Percentiles rank a stretch among this genome's conserved stretches.
These are phyloP conservation scores for Annulohypoxylon maeteangense DNA, from an alignment of 495 filamentous ascomycete species.

Conservation along the genomic window DNA sequence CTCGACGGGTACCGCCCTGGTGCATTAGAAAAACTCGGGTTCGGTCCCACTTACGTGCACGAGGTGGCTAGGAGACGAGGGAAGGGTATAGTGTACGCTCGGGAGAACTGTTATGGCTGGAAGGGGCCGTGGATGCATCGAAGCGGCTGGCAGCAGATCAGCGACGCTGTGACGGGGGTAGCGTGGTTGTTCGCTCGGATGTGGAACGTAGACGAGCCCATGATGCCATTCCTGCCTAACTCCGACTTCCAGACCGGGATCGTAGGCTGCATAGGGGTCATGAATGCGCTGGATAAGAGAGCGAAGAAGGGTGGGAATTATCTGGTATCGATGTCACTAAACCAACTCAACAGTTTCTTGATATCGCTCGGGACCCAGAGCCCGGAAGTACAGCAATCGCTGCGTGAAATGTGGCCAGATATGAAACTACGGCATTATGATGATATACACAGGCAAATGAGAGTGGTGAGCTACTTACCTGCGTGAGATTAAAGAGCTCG, in stretches of 20 bases:
- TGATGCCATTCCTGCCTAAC: slow-evolving; percentile 72
- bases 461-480: slow-evolving; percentile 35
- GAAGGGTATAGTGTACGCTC: slow-evolving; percentile 60
- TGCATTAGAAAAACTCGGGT: slow-evolving; percentile 62
- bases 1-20: slow-evolving; percentile 67
- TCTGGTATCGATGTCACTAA: slow-evolving; percentile 64
- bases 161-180: slow-evolving; percentile 60
- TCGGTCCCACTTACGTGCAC: slow-evolving; percentile 60
- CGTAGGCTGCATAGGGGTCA: slow-evolving; percentile 65
- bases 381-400: slow-evolving; percentile 29
- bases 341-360: slow-evolving; percentile 70
- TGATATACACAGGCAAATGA: slow-evolving; percentile 46
- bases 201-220: slow-evolving; percentile 66
- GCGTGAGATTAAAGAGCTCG: not conserved
- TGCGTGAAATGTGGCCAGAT: slow-evolving; percentile 43
- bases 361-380: slow-evolving; percentile 66
- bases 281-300: slow-evolving; percentile 64
- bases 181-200: slow-evolving; percentile 69
- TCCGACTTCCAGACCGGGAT: slow-evolving; percentile 69
- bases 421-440: slow-evolving; percentile 45
- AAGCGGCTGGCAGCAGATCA: slow-evolving; percentile 67
- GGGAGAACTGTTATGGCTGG: slow-evolving; percentile 70
- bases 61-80: slow-evolving; percentile 59
- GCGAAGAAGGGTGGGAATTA: slow-evolving; percentile 63
- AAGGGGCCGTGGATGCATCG: slow-evolving; percentile 62